These are phyloP conservation scores for Plasmodium coatneyi DNA, from an alignment of 169 alveolate genomes.

Conservation along the genomic window DNA sequence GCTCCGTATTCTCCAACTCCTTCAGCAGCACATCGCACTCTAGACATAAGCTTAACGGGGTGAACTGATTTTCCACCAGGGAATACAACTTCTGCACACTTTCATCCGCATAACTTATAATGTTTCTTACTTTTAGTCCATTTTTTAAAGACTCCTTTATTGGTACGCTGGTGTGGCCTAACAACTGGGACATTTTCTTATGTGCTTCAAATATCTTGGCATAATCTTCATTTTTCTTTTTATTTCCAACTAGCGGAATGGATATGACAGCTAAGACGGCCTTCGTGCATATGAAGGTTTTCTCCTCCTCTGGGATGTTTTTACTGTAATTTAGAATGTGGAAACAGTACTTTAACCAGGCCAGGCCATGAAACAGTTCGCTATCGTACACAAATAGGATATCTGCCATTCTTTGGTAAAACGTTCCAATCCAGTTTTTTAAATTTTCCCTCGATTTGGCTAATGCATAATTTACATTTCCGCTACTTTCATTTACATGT, in stretches of 20 bases:
- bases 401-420: conserved; percentile 91
- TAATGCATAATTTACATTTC: conserved; percentile 75
- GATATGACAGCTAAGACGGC: conserved; percentile 91
- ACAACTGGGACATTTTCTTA: conserved; percentile 86
- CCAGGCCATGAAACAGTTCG: conserved; percentile 94
- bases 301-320: conserved; percentile 85
- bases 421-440: conserved; percentile 90
- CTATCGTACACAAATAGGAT: conserved; percentile 94
- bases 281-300: conserved; percentile 84
- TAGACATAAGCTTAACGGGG: conserved; percentile 83
- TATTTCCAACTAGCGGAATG: conserved; percentile 79
- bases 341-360: conserved; percentile 87
- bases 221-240: conserved; percentile 74
- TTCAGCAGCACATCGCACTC: conserved; percentile 78
- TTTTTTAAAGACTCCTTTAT: conserved; percentile 87
- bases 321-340: conserved; percentile 89
- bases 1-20: conserved; percentile 71
- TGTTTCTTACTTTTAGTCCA: conserved; percentile 84
- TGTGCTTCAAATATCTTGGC: conserved; percentile 86
- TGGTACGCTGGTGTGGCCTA: conserved; percentile 90
- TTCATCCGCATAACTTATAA: conserved; percentile 83
- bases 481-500: conserved; percentile 68
- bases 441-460: conserved; percentile 86
- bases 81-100: conserved; percentile 84
- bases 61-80: conserved; percentile 83